phyloP scores from a whole-genome alignment of 768 basidiomycete species.

The Termitomyces sp. region DNA sequence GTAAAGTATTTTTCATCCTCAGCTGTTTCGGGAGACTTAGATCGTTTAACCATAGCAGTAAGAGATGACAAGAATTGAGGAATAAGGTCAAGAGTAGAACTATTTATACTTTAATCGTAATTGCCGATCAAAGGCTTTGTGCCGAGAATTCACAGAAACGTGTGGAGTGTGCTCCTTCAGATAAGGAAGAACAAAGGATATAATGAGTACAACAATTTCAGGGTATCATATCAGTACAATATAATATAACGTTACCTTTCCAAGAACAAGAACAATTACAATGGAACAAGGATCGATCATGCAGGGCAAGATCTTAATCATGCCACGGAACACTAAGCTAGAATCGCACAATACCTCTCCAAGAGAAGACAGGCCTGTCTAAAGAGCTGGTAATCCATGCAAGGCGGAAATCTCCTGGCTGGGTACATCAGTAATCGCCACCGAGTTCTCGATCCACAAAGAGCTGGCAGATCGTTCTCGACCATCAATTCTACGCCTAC shows the following conservation, averaged over 20 bases:
- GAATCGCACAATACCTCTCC: no score
- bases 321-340: not conserved
- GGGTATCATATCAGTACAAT: not conserved
- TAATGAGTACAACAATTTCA: not conserved
- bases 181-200: not conserved
- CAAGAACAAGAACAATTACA: no score
- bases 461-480: not conserved
- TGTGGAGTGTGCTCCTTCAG: not conserved
- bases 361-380: no score
- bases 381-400: not conserved
- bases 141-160: not conserved
- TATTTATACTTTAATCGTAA: slow-evolving; percentile 4
- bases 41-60: slow-evolving; percentile 31
- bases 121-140: not conserved
- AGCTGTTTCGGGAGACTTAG: slow-evolving; percentile 30
- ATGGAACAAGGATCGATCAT: no score
- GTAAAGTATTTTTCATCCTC: slow-evolving; percentile 44
- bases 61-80: not conserved
- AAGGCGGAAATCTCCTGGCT: not conserved
- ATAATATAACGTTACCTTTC: no score
- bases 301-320: no score
- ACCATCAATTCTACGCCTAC: not conserved
- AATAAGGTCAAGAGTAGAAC: not conserved
- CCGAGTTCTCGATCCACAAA: not conserved
- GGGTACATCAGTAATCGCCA: no score